phyloP scores from a whole-genome alignment of 345 rosid genomes.

The Sapria himalayana region DNA sequence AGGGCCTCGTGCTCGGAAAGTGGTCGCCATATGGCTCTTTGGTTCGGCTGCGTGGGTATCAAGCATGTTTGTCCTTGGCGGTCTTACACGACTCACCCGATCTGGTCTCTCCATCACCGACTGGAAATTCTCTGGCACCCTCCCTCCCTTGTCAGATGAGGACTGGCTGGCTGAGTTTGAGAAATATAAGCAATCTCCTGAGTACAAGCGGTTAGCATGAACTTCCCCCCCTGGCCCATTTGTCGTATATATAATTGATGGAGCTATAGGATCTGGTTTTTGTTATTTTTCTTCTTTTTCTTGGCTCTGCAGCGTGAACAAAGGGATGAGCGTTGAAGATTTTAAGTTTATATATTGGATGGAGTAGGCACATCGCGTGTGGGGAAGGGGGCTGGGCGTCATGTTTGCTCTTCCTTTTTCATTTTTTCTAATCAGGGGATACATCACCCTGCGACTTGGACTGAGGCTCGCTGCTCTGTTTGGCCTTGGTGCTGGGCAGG shows the following conservation, averaged over 20 bases:
- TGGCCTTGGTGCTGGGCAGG: conserved; percentile 96
- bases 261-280: conserved; percentile 3
- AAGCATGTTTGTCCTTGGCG: conserved; percentile 83
- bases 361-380: conserved; percentile 94
- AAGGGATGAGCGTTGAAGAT: conserved; percentile 82
- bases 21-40: conserved; percentile 86
- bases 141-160: conserved; percentile 68
- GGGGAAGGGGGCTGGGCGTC: conserved; percentile 96
- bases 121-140: conserved; percentile 72
- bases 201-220: conserved; percentile 41
- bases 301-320: conserved; percentile 37
- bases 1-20: conserved; percentile 66
- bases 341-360: conserved; percentile 95
- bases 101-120: conserved; percentile 97
- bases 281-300: background rate
- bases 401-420: conserved; percentile 97
- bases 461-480: conserved; percentile 54
- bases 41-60: conserved; percentile 93
- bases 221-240: too few relatives aligned
- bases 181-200: conserved; percentile 75
- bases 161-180: conserved; percentile 73
- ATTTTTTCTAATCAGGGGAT: conserved; percentile 68
- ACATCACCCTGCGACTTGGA: conserved; percentile 65
- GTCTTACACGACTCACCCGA: conserved; percentile 62
- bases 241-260: too few relatives aligned